Evolutionary conservation across 1,284 basidiomycete species (phyloP), one percentile per base, ranked within the genome.

Genomic region (Abortiporus biennis): DNA sequence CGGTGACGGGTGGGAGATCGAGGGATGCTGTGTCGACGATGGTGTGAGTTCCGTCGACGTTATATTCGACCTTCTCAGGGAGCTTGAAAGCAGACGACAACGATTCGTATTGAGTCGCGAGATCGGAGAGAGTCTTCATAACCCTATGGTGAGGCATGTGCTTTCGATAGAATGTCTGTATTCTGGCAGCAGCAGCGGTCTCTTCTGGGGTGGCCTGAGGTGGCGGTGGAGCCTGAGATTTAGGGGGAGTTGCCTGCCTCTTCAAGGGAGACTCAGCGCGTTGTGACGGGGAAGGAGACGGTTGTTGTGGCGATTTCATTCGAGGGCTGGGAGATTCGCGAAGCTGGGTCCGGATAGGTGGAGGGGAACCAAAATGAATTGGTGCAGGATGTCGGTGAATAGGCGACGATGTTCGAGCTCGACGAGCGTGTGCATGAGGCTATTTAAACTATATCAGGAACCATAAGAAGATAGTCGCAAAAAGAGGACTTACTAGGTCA

Each of bases 131-230:
- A 13, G 54, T 29, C 36, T 45, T 45, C 17, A 59, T 47, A 0
- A 58, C 47, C 4, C 46, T 38, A 25, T 47, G 47, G 20, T 54
- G 56, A 3, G 40, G 39, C 9, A 44, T 20, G 44, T 48, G 34
- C 2, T 46, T 31, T 19, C 57, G 59, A 47, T 51, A 55, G 31
- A 52, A 52, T n/a, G 49, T 38, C 27, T 58, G 58, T 29, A 61
- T 60, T 42, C 53, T 59, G 43, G 49, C 47, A 0, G 57, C 58
- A 1, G 59, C 58, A 11, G 49, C 47, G 22, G 46, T 29, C 34
- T 57, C 51, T 36, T 55, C 47, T 16, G 43, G 30, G 12, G 38
- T 36, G 24, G 15, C n/a, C 17, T 17, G 25, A 24, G 29, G 30
- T 19, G 34, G 34, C 27, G 33, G 20, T 6, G 37, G 38, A 19